Conservation (phyloP, 2,329 filamentous ascomycete species). For the Tolypocladium endophyticum region DNA sequence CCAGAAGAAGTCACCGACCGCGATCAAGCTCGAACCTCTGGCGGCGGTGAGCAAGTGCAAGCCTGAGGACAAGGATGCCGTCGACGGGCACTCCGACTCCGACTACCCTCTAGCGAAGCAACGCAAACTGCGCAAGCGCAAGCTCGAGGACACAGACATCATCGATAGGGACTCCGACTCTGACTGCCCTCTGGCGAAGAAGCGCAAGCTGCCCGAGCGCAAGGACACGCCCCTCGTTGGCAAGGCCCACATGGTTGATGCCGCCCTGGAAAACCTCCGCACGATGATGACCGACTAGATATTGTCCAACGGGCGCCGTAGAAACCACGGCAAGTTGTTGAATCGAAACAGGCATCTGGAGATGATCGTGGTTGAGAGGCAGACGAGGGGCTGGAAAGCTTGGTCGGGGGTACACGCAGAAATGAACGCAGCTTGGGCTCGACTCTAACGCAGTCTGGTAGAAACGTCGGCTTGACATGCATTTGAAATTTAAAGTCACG, state of each 20-base stretch:
- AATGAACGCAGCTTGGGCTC: no score
- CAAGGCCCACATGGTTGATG: background rate
- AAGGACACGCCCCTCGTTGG: background rate
- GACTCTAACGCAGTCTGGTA: background rate
- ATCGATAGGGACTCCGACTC: background rate
- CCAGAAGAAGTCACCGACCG: background rate
- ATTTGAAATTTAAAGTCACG: background rate
- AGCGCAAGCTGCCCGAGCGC: background rate
- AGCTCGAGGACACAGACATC: background rate
- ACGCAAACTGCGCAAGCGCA: background rate
- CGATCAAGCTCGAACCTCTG: background rate
- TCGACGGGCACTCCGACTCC: background rate
- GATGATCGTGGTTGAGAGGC: background rate
- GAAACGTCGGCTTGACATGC: background rate
- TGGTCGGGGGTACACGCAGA: background rate
- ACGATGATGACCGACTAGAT: background rate
- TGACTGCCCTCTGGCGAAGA: background rate
- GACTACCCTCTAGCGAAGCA: background rate
- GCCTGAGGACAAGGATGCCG: background rate
- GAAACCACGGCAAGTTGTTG: background rate
- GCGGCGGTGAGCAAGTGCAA: no score
- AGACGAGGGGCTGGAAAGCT: background rate
- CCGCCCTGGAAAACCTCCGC: background rate
- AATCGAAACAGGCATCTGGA: background rate
- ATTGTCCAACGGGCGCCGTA: background rate